A percentile compares a stretch with the other conserved stretches of the same genome.
These are phyloP conservation scores for Panicum hallii DNA, from an alignment of 202 grass and related monocot genomes.

Conservation along the genomic window DNA sequence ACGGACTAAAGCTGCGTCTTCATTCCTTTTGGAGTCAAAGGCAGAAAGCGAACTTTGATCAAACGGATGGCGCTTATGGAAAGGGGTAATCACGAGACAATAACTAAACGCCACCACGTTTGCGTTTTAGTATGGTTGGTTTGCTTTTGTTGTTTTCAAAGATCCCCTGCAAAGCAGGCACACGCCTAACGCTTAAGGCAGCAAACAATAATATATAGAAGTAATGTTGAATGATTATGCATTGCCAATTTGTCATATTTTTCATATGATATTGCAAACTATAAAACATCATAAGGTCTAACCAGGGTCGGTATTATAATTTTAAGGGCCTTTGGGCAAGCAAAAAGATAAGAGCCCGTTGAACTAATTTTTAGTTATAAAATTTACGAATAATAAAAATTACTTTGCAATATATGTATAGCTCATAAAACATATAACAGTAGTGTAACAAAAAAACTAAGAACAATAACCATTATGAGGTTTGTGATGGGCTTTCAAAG, in stretches of 20 bases:
- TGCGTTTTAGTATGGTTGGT: neutral
- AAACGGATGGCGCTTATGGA: constrained; percentile 35
- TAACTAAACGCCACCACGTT: neutral
- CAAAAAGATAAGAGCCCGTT: no score
- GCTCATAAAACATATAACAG: no score
- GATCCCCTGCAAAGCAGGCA: neutral
- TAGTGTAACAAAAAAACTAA: no score
- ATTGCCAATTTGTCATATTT: neutral
- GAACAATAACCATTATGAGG: no score
- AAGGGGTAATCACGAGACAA: constrained; percentile 40
- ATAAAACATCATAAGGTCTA: no score
- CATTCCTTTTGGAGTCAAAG: constrained; percentile 17
- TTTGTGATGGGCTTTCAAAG: no score
- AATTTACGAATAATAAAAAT: no score
- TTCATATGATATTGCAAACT: neutral
- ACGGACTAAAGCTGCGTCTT: neutral
- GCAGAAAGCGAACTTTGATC: constrained; percentile 18
- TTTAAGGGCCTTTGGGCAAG: no score
- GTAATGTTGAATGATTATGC: neutral
- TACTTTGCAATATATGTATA: no score
- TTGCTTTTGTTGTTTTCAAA: neutral
- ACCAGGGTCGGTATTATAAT: no score
- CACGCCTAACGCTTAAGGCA: neutral
- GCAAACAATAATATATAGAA: neutral
- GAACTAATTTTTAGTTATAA: no score